Conservation (phyloP, 2,329 filamentous ascomycete species). For the Claviceps monticola region DNA sequence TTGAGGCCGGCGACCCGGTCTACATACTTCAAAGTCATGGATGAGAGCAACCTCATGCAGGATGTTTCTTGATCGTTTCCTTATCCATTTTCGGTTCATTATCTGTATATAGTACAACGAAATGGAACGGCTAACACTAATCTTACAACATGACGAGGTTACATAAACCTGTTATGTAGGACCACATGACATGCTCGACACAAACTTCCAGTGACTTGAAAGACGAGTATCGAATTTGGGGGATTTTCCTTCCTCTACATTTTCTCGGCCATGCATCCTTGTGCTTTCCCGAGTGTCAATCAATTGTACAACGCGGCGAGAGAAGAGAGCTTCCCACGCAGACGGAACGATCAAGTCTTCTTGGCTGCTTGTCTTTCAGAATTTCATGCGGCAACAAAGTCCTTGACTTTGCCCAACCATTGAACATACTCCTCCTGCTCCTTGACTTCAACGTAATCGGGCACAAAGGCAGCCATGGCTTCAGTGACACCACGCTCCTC, state of each 20-base stretch:
- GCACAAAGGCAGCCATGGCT: conserved; percentile 75
- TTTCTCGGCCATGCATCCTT: no score
- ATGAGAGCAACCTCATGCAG: not conserved
- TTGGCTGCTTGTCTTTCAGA: no score
- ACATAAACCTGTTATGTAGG: not conserved
- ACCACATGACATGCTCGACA: not conserved
- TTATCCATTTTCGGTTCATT: not conserved
- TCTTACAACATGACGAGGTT: not conserved
- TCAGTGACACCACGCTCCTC: conserved; percentile 88
- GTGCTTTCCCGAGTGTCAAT: no score
- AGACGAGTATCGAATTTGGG: no score
- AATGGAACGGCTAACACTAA: not conserved
- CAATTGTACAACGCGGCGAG: not conserved
- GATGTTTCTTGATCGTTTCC: not conserved
- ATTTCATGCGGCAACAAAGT: conserved; percentile 55
- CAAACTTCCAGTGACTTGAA: not conserved
- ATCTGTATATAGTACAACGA: not conserved
- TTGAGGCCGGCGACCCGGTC: no score
- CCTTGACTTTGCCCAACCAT: conserved; percentile 82
- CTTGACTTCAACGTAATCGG: conserved; percentile 95
- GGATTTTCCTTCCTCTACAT: no score
- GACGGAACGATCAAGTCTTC: no score
- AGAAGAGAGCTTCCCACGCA: no score
- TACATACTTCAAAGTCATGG: no score
- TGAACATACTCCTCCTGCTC: conserved; percentile 93